Base-by-base conservation (phyloP, 345 rosid genomes). In the Mangifera indica region DNA sequence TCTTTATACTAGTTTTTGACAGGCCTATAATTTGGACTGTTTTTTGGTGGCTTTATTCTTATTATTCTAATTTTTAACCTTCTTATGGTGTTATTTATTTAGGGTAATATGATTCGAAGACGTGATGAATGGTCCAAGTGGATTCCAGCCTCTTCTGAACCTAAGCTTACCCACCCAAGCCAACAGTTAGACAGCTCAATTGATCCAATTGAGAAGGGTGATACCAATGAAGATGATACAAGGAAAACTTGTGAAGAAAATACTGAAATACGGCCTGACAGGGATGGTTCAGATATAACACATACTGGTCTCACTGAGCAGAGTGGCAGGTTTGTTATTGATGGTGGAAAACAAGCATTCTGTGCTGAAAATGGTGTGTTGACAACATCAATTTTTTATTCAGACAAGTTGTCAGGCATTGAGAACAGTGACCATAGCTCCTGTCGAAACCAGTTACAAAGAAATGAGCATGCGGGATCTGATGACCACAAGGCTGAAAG, bases 21-120 rank as follows among this genome's bases (percentile, higher is more conserved):
- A 42, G 63, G 15, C 54, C 62, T 57, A 18, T 57, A 11, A n/a
- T 53, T 11, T 52, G 59, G 26, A 67, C 5, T 12, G 12, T 4
- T 32, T 11, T 37, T 37, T 6, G 42, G 42, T 37, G 42, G 42
- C 8, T 37, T 37, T 6, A 37, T 37, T 10, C 52, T 66, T n/a
- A 34, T 26, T 49, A 57, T 29, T 51, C 63, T 57, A 63, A 22
- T 25, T 57, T 24, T 37, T 24, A 18, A 14, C 57, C 21, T 24
- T 54, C 53, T 62, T 71, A 55, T 66, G 74, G 60, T 74, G 52
- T 72, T 67, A 59, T 72, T 66, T 77, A 67, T 74, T 59, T 63
- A 95, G 99, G 96, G 82, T 75, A 88, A 89, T 77, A 86, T 86
- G 79, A 73, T 96, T 74, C 87, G 98, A 49, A 91, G 81, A 80